A percentile compares a stretch with the other conserved stretches of the same genome.
Evolutionary conservation across 2,329 filamentous ascomycete species (phyloP).

Genomic region (Emergomyces pasteurianus): DNA sequence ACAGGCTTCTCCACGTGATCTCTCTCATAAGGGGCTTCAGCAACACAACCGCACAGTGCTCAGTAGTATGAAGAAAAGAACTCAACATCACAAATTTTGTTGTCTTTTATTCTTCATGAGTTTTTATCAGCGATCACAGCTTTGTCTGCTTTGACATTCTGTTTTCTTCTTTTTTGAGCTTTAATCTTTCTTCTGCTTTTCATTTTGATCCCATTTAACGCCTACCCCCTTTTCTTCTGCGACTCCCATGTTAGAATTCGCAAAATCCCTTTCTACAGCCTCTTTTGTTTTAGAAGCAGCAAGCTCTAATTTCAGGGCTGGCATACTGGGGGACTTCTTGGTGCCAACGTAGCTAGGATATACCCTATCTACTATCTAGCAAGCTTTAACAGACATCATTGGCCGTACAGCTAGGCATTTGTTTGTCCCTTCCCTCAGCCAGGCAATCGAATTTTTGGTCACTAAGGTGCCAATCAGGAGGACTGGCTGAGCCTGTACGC

Average conservation of each 20-base stretch:
- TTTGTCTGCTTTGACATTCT: not conserved
- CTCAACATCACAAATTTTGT: not conserved
- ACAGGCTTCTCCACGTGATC: not conserved
- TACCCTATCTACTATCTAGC: not conserved
- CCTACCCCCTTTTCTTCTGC: not conserved
- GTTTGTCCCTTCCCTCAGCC: not conserved
- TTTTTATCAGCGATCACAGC: not conserved
- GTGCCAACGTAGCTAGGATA: not conserved
- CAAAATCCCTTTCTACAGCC: not conserved
- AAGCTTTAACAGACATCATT: not conserved
- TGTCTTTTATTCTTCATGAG: not conserved
- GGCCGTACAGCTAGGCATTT: not conserved
- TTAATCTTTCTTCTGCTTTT: not conserved
- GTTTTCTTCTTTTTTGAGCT: too few species aligned
- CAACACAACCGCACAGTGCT: not conserved
- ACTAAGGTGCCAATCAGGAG: not conserved
- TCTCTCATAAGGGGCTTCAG: not conserved
- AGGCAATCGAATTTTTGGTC: not conserved
- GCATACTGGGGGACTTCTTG: not conserved
- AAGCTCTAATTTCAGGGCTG: not conserved
- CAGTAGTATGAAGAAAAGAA: not conserved
- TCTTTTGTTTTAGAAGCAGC: not conserved
- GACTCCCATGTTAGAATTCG: not conserved
- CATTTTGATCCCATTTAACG: not conserved
- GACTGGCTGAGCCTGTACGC: not conserved